Percentiles rank a stretch among this genome's conserved stretches.
phyloP scores from a whole-genome alignment of 805 yeast species.

The Cyberlindnera lachancei region DNA sequence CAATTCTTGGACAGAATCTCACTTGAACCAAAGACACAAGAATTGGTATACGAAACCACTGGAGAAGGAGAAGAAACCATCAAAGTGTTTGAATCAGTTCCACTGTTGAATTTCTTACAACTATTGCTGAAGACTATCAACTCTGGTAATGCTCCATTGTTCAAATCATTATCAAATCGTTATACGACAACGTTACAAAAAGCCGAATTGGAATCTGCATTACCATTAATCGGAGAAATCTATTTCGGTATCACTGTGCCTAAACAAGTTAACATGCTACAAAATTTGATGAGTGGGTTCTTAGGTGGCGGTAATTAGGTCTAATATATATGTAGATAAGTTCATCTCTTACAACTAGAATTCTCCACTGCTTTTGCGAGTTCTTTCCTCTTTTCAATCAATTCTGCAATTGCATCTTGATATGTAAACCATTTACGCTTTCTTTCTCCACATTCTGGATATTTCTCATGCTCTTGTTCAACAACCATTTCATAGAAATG shows the following conservation, averaged over 20 bases:
- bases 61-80: conserved; percentile 28
- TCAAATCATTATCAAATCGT: conserved; percentile 41
- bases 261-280: conserved; percentile 49
- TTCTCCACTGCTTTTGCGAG: conserved; percentile 53
- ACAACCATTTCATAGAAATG: conserved; percentile 78
- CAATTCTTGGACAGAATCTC: conserved; percentile 20
- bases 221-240: conserved; percentile 50
- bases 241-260: conserved; percentile 53
- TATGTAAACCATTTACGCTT: conserved; percentile 70
- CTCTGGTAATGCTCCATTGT: conserved; percentile 45
- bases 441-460: conserved; percentile 71
- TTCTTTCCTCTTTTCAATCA: conserved; percentile 59
- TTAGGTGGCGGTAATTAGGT: conserved; percentile 17
- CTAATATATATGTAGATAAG: not conserved
- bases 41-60: conserved; percentile 16
- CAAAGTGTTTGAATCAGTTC: conserved; percentile 32
- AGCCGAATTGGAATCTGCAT: conserved; percentile 34
- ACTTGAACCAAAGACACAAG: conserved; percentile 15
- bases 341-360: conserved; percentile 33
- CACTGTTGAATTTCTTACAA: conserved; percentile 62
- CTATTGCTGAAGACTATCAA: conserved; percentile 54
- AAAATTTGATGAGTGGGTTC: conserved; percentile 71
- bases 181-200: conserved; percentile 34
- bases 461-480: conserved; percentile 43
- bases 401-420: conserved; percentile 56